Conservation (phyloP, 108 stramenopile species). For the Nitzschia putrida region DNA sequence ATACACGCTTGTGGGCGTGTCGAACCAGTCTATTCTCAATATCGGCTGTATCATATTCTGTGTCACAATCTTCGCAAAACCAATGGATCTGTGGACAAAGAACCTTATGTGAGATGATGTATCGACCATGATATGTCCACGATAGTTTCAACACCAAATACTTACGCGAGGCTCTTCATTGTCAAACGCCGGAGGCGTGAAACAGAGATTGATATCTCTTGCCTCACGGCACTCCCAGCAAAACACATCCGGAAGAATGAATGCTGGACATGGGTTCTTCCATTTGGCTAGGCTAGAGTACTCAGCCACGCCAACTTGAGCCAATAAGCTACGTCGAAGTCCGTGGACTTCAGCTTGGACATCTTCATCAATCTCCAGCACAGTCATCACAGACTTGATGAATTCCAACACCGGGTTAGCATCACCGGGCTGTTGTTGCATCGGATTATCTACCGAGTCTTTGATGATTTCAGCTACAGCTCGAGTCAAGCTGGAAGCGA, state of each 20-base stretch:
- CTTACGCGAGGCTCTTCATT: slow-evolving; percentile 30
- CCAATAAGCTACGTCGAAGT: slow-evolving; percentile 84
- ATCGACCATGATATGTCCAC: background rate
- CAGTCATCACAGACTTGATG: slow-evolving; percentile 84
- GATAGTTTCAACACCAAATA: background rate
- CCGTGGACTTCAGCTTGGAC: slow-evolving; percentile 76
- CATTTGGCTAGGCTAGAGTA: slow-evolving; percentile 86
- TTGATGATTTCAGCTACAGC: slow-evolving; percentile 81
- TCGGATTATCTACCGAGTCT: slow-evolving; percentile 30
- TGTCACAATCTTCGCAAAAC: slow-evolving; percentile 88
- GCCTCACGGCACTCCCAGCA: slow-evolving; percentile 92
- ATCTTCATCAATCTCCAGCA: slow-evolving; percentile 87
- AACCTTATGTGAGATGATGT: background rate
- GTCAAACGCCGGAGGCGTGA: slow-evolving; percentile 54
- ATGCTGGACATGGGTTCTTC: slow-evolving; percentile 84
- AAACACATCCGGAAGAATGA: slow-evolving; percentile 92
- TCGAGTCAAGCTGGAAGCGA: slow-evolving; percentile 72
- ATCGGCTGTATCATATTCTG: slow-evolving; percentile 69
- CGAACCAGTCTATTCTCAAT: slow-evolving; percentile 87
- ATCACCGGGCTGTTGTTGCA: slow-evolving; percentile 33
- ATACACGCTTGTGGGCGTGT: slow-evolving; percentile 64
- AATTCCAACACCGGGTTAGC: slow-evolving; percentile 93
- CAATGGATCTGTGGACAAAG: slow-evolving; percentile 57
- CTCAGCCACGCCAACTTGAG: slow-evolving; percentile 93
- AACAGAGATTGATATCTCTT: slow-evolving; percentile 92